Base-by-base conservation (phyloP, 2,329 filamentous ascomycete species). In the Blastomyces percursus region DNA sequence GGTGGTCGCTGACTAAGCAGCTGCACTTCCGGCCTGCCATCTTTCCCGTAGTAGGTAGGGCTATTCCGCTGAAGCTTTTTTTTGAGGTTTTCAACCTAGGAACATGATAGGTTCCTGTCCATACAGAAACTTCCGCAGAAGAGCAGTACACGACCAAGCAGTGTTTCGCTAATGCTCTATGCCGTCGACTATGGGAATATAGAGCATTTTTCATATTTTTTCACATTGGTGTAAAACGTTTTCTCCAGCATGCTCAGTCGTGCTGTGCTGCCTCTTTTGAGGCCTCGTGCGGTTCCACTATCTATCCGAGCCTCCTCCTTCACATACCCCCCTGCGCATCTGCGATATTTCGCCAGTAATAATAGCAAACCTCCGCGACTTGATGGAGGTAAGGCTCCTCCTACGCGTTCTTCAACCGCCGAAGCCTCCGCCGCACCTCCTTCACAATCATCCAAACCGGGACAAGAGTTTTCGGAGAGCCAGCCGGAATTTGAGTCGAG, bases 211-310 rank as follows among this genome's bases (percentile, higher is more conserved):
- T 60, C 24, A 62, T 40, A 63, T 59, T 61, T 38, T 61, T 60
- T 63, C 44, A 61, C 60, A 64, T 66, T 67, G 65, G 59, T 63
- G 60, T 64, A 62, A 63, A 60, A 57, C 46, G 42, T 62, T 19
- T 46, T 56, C 40, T 57, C 60, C 69, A 73, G 66, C 61, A 79
- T 79, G 77, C 74, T 79, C 66, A 77, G 74, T 67, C 77, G 77
- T 69, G 74, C 76, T 64, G 71, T 75, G 62, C 69, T 79, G 67
- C 76, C 77, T 74, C 72, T 78, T 57, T 67, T 74, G 71, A 78
- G 76, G 76, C 73, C 72, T 60, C 74, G 73, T 66, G 71, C 71
- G 65, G 68, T 75, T 66, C 67, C 71, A 64, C 71, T 73, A 61
- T 68, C 74, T 63, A 67, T 73, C 65, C 73, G 74, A 60, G 63